Percentiles rank a stretch among this genome's conserved stretches.
These are phyloP conservation scores for Craterostigma plantagineum DNA, from an alignment of 257 asterid genomes.

Conservation along the genomic window DNA sequence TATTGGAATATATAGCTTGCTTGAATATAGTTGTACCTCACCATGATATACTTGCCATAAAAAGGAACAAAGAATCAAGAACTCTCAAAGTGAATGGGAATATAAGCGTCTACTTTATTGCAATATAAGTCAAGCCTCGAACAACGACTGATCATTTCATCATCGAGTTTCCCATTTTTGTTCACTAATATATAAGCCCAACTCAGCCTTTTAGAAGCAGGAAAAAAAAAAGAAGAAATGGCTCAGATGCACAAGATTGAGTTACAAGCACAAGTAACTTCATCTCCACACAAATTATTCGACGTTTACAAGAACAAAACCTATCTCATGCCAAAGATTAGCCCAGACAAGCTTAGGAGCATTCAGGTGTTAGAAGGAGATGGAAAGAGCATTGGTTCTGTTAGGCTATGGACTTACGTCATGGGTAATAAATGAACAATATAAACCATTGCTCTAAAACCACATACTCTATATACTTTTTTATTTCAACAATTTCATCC, in stretches of 20 bases:
- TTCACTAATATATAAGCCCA: neutral
- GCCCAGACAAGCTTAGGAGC: conserved; percentile 28
- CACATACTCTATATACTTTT: too few relatives aligned
- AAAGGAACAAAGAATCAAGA: too few relatives aligned
- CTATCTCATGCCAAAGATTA: conserved; percentile 24
- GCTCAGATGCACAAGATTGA: conserved; percentile 36
- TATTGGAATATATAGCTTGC: too few relatives aligned
- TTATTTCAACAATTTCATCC: too few relatives aligned
- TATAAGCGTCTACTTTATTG: neutral
- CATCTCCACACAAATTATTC: conserved; percentile 24
- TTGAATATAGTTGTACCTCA: too few relatives aligned
- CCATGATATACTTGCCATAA: too few relatives aligned
- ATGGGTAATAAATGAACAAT: conserved; percentile 10
- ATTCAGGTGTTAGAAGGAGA: conserved; percentile 29
- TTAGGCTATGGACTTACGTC: conserved; percentile 36
- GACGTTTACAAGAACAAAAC: conserved; percentile 30
- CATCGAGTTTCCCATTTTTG: conserved; percentile 6
- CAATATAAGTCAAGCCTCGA: conserved; percentile 8
- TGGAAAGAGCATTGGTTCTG: conserved; percentile 28
- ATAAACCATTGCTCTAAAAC: too few relatives aligned
- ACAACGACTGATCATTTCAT: neutral
- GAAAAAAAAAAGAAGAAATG: conserved; percentile 12
- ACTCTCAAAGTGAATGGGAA: too few relatives aligned
- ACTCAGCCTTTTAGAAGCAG: neutral
- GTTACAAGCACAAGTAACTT: conserved; percentile 16